Base-by-base conservation (phyloP, 2,329 filamentous ascomycete species). In the Dactylellina sp. region DNA sequence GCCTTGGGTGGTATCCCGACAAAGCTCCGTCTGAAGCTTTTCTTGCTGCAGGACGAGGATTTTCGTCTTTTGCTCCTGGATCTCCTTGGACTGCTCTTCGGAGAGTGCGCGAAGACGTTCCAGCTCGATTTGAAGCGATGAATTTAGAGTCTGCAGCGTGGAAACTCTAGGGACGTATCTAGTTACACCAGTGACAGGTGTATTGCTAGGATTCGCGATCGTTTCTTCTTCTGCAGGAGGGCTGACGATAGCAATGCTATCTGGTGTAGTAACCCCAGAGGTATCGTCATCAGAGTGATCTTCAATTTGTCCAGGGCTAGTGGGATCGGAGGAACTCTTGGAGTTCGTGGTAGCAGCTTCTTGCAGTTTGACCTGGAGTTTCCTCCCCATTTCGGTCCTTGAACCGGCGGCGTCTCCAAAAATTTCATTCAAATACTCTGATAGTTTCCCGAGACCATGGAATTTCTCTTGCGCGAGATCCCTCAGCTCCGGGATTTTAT, bases 11-110 rank as follows among this genome's bases (percentile, higher is more conserved):
- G 50, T 57, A 11, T 71, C 57, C 2, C 57, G 40, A 11, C 16
- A 57, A 14, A 63, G 57, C 18, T 59, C 49, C 2, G 66, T 59
- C 16, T 71, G 66, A 28, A 57, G 20, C 46, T 71, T 71, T 20
- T 71, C 66, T 22, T 39, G 32, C n/a, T 71, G 52, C 5, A 63
- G 7, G n/a, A 28, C 24, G 18, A 63, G 39, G 14, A 63, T 16
- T 4, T 60, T 37, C 12, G 47, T 39, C 35, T 52, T 63, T 7
- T 71, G 35, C 1, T 55, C 50, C 2, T 25, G 22, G 14, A 64
- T 2, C 3, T 62, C 57, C 14, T 71, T 63, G 0, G 18, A 35
- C 37, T 46, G 42, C 24, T 64, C 14, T 37, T 64, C 66, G n/a
- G 12, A 14, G 14, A 12, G 12, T 20, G 50, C 7, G 2, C 42